Evolutionary conservation across 495 filamentous ascomycete species (phyloP).

Genomic region (Penicillium longicatenatum): DNA sequence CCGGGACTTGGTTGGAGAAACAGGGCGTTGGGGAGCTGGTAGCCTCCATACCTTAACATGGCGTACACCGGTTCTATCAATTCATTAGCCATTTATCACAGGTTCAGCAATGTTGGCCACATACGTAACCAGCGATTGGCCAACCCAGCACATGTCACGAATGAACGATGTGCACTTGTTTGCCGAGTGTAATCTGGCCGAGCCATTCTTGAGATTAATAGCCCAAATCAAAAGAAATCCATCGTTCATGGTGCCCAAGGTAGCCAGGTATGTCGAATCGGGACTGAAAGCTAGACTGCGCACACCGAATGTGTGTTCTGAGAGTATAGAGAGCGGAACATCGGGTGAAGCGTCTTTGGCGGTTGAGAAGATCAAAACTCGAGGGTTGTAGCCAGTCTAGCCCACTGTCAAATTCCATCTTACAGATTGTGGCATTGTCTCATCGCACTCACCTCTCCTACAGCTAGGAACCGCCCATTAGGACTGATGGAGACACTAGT

Average conservation of each 20-base stretch:
- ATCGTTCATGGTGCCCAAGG: conserved; percentile 84
- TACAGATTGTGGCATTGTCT: conserved; percentile 27
- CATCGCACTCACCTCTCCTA: conserved; percentile 71
- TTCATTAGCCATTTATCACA: background rate
- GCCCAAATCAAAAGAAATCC: conserved; percentile 93
- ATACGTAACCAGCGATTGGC: conserved; percentile 62
- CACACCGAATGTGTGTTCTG: conserved; percentile 89
- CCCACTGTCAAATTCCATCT: background rate
- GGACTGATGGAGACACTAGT: conserved; percentile 92
- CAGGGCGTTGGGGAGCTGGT: conserved; percentile 54
- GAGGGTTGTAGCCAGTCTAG: conserved; percentile 83
- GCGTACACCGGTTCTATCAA: conserved; percentile 66
- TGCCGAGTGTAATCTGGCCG: conserved; percentile 83
- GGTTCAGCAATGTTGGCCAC: background rate
- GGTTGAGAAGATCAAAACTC: conserved; percentile 86
- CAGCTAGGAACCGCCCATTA: conserved; percentile 85
- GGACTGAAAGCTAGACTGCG: conserved; percentile 85
- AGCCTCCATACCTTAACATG: conserved; percentile 94
- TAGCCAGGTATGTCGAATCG: conserved; percentile 84
- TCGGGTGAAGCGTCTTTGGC: conserved; percentile 74
- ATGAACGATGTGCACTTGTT: conserved; percentile 90
- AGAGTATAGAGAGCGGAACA: conserved; percentile 78
- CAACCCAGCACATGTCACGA: conserved; percentile 87
- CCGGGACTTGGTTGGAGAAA: conserved; percentile 52
- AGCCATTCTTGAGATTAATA: conserved; percentile 78